Base-by-base conservation (phyloP, 352 stramenopile genomes). In the Globisporangium emineosum region DNA sequence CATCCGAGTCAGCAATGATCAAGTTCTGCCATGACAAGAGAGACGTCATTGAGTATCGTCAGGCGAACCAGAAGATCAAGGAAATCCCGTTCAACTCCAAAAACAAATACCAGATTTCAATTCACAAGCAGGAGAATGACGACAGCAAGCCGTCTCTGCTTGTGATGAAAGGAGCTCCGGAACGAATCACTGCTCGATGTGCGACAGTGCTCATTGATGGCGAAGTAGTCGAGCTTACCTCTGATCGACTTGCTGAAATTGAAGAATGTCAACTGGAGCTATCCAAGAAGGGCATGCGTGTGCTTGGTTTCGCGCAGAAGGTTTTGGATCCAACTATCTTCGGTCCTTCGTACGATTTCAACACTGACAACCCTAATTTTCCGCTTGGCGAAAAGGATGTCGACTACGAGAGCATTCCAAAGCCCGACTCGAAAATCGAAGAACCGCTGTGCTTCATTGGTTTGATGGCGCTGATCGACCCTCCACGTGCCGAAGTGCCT, bases 381-480 rank as follows among this genome's bases (percentile, higher is more conserved):
- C 78, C 86, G 3, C 73, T 89, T 50, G 84, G 93, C 17, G 83
- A 92, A 57, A 88, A 89, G 68, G 90, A 96, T 64, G 88, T 91
- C 10, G 86, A 92, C 64, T 91, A 91, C 49, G 77, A 89, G 2
- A 51, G 68, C 5, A 83, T 77, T 25, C 90, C 73, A 42, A 90
- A 69, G 59, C 78, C 70, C 37, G 67, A 78, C 68, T 76, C 69
- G 72, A 96, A 91, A 68, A 93, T 77, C 64, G 89, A 83, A 77
- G 82, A 89, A 60, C 78, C 68, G 3, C 65, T 86, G 57, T 96
- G 89, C 30, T 98, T 98, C 55, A 91, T 98, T 68, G 96, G 96
- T 52, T 76, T 99, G 62, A 98, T 98, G 78, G 94, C 94, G 8
- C 82, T 99, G 29, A 98, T 98, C 64, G 97, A 99, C 69, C 96